Evolutionary conservation across 495 filamentous ascomycete genomes (phyloP), one percentile per base, ranked within the genome.

Genomic region (Xylaria longipes): DNA sequence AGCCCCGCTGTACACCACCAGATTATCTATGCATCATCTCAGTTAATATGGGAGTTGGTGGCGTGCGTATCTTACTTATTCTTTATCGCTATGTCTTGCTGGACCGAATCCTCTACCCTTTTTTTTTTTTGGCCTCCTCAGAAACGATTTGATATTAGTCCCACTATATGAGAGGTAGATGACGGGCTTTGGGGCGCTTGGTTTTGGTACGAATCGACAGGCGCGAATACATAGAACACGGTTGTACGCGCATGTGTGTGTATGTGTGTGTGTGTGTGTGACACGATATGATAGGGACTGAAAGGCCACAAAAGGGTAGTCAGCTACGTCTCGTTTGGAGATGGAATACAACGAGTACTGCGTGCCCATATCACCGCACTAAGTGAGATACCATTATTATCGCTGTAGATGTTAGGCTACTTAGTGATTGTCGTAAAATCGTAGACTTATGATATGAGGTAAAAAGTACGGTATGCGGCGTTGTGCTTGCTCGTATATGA

Each of bases 41-140:
- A 63, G 20, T 50, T 66, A 57, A 71, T 46, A 65, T 17, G 39
- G 69, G 69, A 39, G 61, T 71, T 66, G 37, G 62, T 5, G 50
- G 62, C 39, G 25, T 48, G 31, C 57, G n/a, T 57, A n/a, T 14
- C 25, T 43, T n/a, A n/a, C 20, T 31, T 31, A 35, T 39, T 61
- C 33, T 54, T 70, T 46, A 31, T 69, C 27, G 29, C 33, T 37
- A 43, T 39, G 41, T 54, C 45, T 70, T 33, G 3, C 58, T 37
- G 25, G 48, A 50, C 54, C n/a, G 2, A 45, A 45, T 12, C 43
- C 31, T 52, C 20, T 25, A 20, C 63, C 3, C 54, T 29, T 45
- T 14, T 31, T 63, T 46, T 27, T 22, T 27, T 29, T 37, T 22
- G 29, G 29, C 20, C 22, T 20, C 0, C 46, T 37, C 20, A 35